Conservation (phyloP, 2,329 filamentous ascomycete genomes). For the Penicillium brevicompactum region DNA sequence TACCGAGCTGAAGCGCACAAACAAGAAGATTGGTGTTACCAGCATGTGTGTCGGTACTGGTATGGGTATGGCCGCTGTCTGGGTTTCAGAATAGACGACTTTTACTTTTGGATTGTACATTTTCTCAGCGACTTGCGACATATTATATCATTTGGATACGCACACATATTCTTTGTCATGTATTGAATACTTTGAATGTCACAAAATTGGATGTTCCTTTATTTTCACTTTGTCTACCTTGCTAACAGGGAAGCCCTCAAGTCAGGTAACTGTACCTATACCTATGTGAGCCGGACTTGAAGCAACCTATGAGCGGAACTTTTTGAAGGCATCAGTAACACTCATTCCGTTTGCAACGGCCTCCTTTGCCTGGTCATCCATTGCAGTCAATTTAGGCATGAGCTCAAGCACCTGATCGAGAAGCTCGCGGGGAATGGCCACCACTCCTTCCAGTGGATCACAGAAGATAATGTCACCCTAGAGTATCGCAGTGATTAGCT, state of each 20-base stretch:
- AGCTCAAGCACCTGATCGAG: conserved; percentile 63
- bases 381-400: conserved; percentile 54
- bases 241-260: neutral
- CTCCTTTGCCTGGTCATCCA: conserved; percentile 64
- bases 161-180: conserved; percentile 15
- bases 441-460: conserved; percentile 70
- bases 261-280: neutral
- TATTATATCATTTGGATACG: conserved; percentile 15
- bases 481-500: conserved; percentile 3
- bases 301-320: conserved; percentile 44
- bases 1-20: conserved; percentile 82
- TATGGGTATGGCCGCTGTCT: conserved; percentile 97
- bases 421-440: conserved; percentile 65
- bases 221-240: neutral
- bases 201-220: conserved; percentile 17
- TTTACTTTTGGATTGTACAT: conserved; percentile 16
- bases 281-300: neutral
- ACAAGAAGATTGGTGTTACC: conserved; percentile 84
- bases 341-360: conserved; percentile 65
- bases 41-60: conserved; percentile 97
- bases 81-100: conserved; percentile 78
- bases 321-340: conserved; percentile 68
- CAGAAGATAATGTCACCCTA: conserved; percentile 69
- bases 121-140: conserved; percentile 25
- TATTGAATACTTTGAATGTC: conserved; percentile 27